Evolutionary conservation across 202 grass and related monocot species (phyloP), one percentile per base, ranked within the genome.

Genomic region (Bolboschoenoplectus hybrid): DNA sequence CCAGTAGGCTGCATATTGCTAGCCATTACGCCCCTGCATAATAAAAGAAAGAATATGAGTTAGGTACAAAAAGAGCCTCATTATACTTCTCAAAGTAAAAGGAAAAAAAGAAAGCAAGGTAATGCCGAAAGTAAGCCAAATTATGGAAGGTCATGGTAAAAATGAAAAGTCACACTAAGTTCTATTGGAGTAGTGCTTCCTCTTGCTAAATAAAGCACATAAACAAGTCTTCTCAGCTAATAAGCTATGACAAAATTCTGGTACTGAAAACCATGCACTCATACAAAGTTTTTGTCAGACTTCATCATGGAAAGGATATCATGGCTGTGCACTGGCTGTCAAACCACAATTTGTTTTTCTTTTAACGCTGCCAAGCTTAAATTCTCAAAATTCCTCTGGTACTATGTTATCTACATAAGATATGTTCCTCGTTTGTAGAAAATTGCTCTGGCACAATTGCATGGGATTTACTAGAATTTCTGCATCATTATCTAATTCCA

Each of bases 1-100:
- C 91, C 87, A 86, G 91, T 86, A 85, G 93, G 86, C 63, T 93
- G 93, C 81, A 92, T 91, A 87, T 95, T 98, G 89, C 87, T 92
- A 10, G 89, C 80, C 91, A 94, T 98, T 83, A 90, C 78, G 56
- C 70, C 20, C 11, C 90, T 82, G 20, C 3, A 82, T 63, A 47
- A 63, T 43, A 62, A 66, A 81, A 63, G 44, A 72, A 26, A 51
- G 45, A 44, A 45, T 19, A 40, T 7, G 67, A 44, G 39, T 45
- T 50, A 32, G 45, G 11, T 49, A 74, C 16, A 73, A 8, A 6
- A 67, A 38, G 35, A 67, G 8, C 39, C 4, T 16, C 36, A 67
- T 40, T 67, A 67, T 67, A 40, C n/a, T 46, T 20, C 44, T 20
- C 8, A 73, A 10, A 17, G 16, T 11, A 69, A 45, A 69, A 71